phyloP scores from a whole-genome alignment of 2,329 filamentous ascomycete species.

The Sporothrix mexicana region DNA sequence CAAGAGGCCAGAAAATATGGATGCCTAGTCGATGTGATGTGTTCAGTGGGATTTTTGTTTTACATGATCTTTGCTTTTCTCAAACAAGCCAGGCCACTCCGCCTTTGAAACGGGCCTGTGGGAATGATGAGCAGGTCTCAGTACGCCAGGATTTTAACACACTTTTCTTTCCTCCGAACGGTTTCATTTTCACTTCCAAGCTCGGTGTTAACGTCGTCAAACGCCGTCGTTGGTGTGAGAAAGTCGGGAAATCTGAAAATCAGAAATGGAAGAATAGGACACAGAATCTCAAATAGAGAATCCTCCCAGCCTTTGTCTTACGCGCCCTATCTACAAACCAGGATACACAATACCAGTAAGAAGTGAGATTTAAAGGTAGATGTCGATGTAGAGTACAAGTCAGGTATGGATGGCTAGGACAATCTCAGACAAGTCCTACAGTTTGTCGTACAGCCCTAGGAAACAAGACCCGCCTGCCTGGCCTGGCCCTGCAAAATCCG shows the following conservation, averaged over 20 bases:
- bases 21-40: constrained; percentile 26
- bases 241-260: not conserved
- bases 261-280: not conserved
- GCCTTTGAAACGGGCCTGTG: not conserved
- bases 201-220: constrained; percentile 15
- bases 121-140: constrained; percentile 8
- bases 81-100: constrained; percentile 4
- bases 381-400: no score
- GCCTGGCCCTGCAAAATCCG: not conserved
- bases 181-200: constrained; percentile 10
- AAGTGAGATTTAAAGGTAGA: no score
- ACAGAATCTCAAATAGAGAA: not conserved
- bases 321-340: not conserved
- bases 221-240: no score
- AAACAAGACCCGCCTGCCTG: no score
- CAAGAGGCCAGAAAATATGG: constrained; percentile 13
- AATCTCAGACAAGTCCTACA: no score
- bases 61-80: not conserved
- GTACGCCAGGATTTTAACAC: constrained; percentile 2
- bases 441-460: no score
- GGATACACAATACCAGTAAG: no score
- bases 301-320: not conserved
- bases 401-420: no score
- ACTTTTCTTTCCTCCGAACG: constrained; percentile 3
- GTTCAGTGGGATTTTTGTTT: not conserved